Base-by-base conservation (phyloP, 2,329 filamentous ascomycete species). In the Neonectria sp. region DNA sequence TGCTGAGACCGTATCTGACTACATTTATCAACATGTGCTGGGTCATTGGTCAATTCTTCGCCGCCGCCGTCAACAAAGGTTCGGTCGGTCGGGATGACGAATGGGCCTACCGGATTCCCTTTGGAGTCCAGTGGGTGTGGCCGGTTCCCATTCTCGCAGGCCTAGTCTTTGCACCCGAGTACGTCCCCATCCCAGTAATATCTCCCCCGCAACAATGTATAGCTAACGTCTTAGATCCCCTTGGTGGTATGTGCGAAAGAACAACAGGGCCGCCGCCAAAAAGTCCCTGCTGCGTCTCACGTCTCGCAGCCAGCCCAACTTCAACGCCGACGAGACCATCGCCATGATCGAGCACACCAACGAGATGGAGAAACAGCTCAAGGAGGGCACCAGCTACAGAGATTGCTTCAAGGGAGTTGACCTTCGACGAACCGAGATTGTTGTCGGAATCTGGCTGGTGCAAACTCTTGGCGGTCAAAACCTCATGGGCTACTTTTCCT, bases 1-100 rank as follows among this genome's bases (percentile, higher is more conserved):
- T 83, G 2, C 81, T 89, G 2, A 80, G 87, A 4, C 83, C 84
- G 0, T 87, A 87, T 51, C 80, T 89, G 3, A 88, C 86, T 0
- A 86, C 84, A 0, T 88, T 86, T 60, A 85, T 86, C 73, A 89
- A 89, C 68, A 82, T 89, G 76, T 89, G 86, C 69, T 89, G 86
- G 84, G 85, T 87, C 3, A 85, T 88, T 55, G 87, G 87, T 1
- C 86, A 89, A 67, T 82, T 89, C 69, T 81, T 87, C 52, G 82
- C 82, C 0, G 82, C 83, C 0, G 85, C 83, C 0, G 84, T 88
- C 13, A 82, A 85, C 67, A 81, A 82, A 40, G 81, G 78, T 6
- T 82, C 86, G 5, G 74, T 84, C 9, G 67, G 74, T 25, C 76
- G 80, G 2, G 68, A 74, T 0, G 82, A 84, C 27, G 69, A 86